Evolutionary conservation across 1,284 basidiomycete genomes (phyloP).

Genomic region (Puccinia hordei): DNA sequence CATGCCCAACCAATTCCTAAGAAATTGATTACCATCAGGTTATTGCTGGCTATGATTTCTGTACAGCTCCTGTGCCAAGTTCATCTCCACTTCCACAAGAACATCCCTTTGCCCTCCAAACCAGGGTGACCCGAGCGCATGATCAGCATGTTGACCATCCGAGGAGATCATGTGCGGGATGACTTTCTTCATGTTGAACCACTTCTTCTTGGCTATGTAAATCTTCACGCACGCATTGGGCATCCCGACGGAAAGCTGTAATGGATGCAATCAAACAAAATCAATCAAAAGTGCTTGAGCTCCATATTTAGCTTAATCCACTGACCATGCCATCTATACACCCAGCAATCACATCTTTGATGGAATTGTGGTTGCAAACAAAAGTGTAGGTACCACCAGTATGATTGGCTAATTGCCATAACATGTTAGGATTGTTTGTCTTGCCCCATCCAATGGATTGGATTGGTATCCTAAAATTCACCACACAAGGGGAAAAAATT

Average conservation of each 20-base stretch:
- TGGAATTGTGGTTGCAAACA: no score
- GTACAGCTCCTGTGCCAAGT: constrained; percentile 59
- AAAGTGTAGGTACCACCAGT: no score
- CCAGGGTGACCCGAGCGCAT: constrained; percentile 85
- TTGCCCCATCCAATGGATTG: no score
- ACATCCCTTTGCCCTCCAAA: constrained; percentile 92
- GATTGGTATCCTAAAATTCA: no score
- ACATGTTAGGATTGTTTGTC: no score
- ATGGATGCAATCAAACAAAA: no score
- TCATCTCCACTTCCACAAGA: constrained; percentile 86
- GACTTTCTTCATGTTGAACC: constrained; percentile 81
- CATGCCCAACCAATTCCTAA: constrained; percentile 51
- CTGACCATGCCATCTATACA: no score
- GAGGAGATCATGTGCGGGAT: constrained; percentile 78
- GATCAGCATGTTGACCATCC: constrained; percentile 87
- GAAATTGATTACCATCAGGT: background rate
- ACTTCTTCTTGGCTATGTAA: constrained; percentile 79
- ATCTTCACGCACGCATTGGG: constrained; percentile 88
- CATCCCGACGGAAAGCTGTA: constrained; percentile 76
- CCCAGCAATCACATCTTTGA: no score
- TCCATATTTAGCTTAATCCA: no score
- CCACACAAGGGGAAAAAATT: no score
- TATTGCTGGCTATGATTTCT: constrained; percentile 1
- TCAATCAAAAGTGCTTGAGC: no score
- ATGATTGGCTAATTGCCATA: no score